Evolutionary conservation across 441 rosid genomes (phyloP).

Genomic region (Populus hybrid): DNA sequence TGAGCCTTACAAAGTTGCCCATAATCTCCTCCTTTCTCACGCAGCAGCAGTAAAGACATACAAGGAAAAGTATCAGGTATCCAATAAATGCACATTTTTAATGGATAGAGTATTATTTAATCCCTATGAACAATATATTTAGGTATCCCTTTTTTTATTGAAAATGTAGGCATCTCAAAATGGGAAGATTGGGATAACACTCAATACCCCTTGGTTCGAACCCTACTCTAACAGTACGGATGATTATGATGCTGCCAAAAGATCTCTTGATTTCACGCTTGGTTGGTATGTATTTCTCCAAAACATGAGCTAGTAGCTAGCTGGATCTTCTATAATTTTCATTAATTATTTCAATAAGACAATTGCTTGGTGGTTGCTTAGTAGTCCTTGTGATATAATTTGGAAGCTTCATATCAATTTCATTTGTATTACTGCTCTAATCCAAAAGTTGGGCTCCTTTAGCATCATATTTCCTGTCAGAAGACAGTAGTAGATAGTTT

Average conservation of each 20-base stretch:
- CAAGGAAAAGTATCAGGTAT: constrained; percentile 12
- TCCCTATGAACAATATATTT: too few species aligned
- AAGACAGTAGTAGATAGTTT: not conserved
- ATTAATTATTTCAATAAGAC: not conserved
- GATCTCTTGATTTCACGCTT: not conserved
- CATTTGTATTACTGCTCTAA: not conserved
- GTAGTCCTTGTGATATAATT: not conserved
- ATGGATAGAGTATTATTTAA: not conserved
- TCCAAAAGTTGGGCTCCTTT: not conserved
- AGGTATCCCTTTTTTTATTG: too few species aligned
- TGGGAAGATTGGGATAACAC: constrained; percentile 18
- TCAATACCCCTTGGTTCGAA: constrained; percentile 5
- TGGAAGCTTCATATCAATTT: not conserved
- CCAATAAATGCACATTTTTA: not conserved
- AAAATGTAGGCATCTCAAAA: not conserved
- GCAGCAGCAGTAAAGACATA: constrained; percentile 11
- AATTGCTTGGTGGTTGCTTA: not conserved
- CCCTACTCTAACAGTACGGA: not conserved
- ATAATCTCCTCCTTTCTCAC: too few species aligned
- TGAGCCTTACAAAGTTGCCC: constrained; percentile 14
- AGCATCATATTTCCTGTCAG: not conserved
- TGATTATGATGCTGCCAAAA: not conserved
- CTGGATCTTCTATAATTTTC: not conserved
- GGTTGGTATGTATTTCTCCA: not conserved
- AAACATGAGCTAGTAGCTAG: not conserved